Conservation (phyloP, 2,329 filamentous ascomycete genomes). For the Myotisia sp. region DNA sequence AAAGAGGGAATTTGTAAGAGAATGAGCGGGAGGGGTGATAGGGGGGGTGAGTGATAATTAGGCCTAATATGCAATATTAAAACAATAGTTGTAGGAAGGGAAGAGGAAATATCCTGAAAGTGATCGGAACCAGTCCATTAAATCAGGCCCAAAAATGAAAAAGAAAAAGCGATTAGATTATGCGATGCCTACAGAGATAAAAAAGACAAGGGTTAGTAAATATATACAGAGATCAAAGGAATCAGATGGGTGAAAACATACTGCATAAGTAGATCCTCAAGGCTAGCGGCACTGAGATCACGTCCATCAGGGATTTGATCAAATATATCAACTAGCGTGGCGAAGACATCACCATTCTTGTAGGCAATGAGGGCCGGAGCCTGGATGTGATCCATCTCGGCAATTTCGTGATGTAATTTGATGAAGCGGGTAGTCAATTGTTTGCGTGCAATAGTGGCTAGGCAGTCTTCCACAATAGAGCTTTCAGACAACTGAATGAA, state of each 20-base stretch:
- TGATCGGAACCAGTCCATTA: too few species aligned
- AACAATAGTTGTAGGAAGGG: too few species aligned
- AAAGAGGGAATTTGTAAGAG: too few species aligned
- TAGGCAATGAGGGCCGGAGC: conserved; percentile 85
- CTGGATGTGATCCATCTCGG: conserved; percentile 80
- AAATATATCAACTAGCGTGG: conserved; percentile 73
- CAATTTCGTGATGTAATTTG: conserved; percentile 79
- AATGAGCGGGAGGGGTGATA: too few species aligned
- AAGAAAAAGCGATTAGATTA: conserved; percentile 16
- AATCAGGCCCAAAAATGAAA: conserved; percentile 3
- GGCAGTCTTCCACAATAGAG: conserved; percentile 60
- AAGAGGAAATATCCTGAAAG: too few species aligned
- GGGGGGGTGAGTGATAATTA: too few species aligned
- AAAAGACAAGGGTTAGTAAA: conserved; percentile 8
- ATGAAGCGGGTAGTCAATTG: conserved; percentile 68
- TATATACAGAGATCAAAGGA: background rate
- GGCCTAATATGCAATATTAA: too few species aligned
- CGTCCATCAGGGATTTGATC: conserved; percentile 60
- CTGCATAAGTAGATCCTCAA: conserved; percentile 45
- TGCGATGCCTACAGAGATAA: conserved; percentile 22
- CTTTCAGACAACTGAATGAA: conserved; percentile 58
- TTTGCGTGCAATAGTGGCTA: conserved; percentile 57
- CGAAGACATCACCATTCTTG: conserved; percentile 76
- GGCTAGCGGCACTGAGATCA: conserved; percentile 36
- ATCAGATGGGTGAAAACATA: conserved; percentile 21